Percentiles rank a stretch among this genome's conserved stretches.
phyloP scores from a whole-genome alignment of 2,329 filamentous ascomycete genomes.

The Dothidotthia symphoricarpi region DNA sequence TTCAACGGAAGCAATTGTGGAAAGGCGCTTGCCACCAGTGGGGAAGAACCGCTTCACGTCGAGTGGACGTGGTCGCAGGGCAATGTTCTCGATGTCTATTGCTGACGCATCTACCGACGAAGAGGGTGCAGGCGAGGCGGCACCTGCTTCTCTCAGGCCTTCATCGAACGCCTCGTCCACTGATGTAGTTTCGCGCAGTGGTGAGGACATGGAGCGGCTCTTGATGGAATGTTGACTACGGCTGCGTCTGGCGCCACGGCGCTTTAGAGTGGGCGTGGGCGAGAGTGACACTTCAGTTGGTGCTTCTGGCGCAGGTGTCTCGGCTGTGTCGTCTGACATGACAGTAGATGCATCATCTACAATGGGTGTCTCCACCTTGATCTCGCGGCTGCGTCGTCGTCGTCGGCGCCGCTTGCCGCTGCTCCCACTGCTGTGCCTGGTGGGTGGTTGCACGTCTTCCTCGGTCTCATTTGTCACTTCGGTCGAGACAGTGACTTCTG shows the following conservation, averaged over 20 bases:
- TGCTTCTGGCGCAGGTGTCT: slow-evolving; percentile 16
- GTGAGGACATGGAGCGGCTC: slow-evolving; percentile 34
- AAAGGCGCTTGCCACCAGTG: slow-evolving; percentile 55
- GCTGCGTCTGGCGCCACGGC: slow-evolving; percentile 32
- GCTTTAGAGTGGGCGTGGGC: slow-evolving; percentile 38
- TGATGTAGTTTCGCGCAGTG: slow-evolving; percentile 26
- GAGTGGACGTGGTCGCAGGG: slow-evolving; percentile 36
- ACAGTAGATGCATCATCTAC: slow-evolving; percentile 25
- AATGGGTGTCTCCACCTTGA: slow-evolving; percentile 24
- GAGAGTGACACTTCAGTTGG: slow-evolving; percentile 23
- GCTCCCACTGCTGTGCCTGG: slow-evolving; percentile 25
- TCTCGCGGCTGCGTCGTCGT: slow-evolving; percentile 28
- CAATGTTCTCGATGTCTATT: slow-evolving; percentile 33
- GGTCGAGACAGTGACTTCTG: slow-evolving; percentile 25
- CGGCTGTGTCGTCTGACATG: slow-evolving; percentile 20
- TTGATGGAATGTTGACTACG: slow-evolving; percentile 45
- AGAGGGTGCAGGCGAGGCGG: slow-evolving; percentile 29
- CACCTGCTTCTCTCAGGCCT: slow-evolving; percentile 25
- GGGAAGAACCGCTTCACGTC: slow-evolving; percentile 50
- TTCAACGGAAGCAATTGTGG: slow-evolving; percentile 59
- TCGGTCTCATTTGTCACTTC: slow-evolving; percentile 19
- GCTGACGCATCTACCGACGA: slow-evolving; percentile 40
- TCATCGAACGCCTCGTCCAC: slow-evolving; percentile 22
- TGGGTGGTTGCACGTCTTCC: slow-evolving; percentile 22
- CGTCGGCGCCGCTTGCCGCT: slow-evolving; percentile 27